Conservation (phyloP, 805 yeast species). For the Jamesozyma piceae region DNA sequence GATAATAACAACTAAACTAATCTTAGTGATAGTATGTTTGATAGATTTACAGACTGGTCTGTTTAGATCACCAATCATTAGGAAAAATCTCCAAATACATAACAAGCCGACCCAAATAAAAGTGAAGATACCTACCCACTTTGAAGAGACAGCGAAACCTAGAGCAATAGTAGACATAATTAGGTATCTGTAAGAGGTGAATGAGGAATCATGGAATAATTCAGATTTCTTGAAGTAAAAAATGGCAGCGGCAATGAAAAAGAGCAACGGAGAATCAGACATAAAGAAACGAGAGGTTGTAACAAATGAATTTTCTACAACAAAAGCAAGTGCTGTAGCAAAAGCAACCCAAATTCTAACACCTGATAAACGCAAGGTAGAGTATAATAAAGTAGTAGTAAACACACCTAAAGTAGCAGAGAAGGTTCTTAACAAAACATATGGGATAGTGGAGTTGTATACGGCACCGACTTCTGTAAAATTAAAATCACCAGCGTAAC, state of each 20-base stretch:
- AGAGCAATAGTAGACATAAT: constrained; percentile 52
- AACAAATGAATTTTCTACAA: constrained; percentile 55
- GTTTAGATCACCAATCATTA: constrained; percentile 59
- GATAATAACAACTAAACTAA: constrained; percentile 43
- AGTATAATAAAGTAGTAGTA: constrained; percentile 53
- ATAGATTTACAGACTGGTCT: constrained; percentile 38
- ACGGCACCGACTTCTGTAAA: constrained; percentile 56
- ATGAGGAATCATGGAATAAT: constrained; percentile 49
- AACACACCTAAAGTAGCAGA: constrained; percentile 61
- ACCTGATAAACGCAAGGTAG: constrained; percentile 67
- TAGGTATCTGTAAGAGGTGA: constrained; percentile 49
- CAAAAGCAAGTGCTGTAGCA: constrained; percentile 44
- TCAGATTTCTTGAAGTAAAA: constrained; percentile 61
- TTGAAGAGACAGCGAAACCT: constrained; percentile 64
- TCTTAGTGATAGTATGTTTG: constrained; percentile 45
- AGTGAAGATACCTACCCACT: constrained; percentile 78
- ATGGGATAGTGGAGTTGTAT: constrained; percentile 51
- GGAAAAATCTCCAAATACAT: constrained; percentile 56
- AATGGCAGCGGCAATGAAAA: constrained; percentile 64
- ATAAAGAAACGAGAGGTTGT: constrained; percentile 68
- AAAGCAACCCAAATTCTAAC: constrained; percentile 56
- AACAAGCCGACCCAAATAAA: constrained; percentile 63
- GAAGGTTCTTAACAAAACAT: constrained; percentile 55
- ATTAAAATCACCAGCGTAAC: constrained; percentile 60
- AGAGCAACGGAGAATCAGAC: constrained; percentile 65